Evolutionary conservation across 2,329 filamentous ascomycete genomes (phyloP).

Genomic region (Drechslerella dactyloides): DNA sequence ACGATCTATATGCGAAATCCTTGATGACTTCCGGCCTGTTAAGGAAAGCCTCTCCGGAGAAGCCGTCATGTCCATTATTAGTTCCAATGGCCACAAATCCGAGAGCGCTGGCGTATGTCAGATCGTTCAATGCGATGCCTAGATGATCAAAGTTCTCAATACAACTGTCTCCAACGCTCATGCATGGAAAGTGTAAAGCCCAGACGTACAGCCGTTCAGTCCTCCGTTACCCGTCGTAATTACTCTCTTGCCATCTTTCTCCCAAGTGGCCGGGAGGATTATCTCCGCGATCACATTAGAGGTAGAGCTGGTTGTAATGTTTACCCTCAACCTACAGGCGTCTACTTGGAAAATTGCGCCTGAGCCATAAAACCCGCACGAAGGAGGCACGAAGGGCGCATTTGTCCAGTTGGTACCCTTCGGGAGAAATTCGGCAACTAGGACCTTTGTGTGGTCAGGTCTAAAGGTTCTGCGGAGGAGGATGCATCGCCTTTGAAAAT

Average conservation of each 20-base stretch:
- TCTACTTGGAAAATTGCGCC: slow-evolving; percentile 1
- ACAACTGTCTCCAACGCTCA: background rate
- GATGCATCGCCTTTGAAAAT: background rate
- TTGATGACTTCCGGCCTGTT: slow-evolving; percentile 23
- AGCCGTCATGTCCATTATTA: slow-evolving; percentile 30
- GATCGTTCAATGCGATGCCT: slow-evolving; percentile 7
- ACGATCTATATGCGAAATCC: slow-evolving; percentile 23
- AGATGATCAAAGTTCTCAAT: background rate
- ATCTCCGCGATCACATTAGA: slow-evolving; percentile 25
- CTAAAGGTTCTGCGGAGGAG: slow-evolving; percentile 1
- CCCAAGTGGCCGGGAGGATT: slow-evolving; percentile 17
- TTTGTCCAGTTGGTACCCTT: slow-evolving; percentile 4
- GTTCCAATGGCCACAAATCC: slow-evolving; percentile 18
- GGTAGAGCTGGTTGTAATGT: slow-evolving; percentile 7
- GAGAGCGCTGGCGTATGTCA: slow-evolving; percentile 5
- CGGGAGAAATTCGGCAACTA: slow-evolving; percentile 5
- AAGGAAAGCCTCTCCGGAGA: slow-evolving; percentile 11
- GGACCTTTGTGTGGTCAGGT: slow-evolving; percentile 6
- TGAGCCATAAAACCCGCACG: background rate
- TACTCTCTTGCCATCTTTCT: slow-evolving; percentile 6
- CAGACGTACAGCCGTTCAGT: slow-evolving; percentile 11
- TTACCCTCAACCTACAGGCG: slow-evolving; percentile 2
- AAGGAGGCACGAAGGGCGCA: background rate
- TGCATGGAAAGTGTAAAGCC: background rate
- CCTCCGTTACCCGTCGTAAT: slow-evolving; percentile 13